Conservation (phyloP, 2,329 filamentous ascomycete genomes). For the Hypoxylon sp. region DNA sequence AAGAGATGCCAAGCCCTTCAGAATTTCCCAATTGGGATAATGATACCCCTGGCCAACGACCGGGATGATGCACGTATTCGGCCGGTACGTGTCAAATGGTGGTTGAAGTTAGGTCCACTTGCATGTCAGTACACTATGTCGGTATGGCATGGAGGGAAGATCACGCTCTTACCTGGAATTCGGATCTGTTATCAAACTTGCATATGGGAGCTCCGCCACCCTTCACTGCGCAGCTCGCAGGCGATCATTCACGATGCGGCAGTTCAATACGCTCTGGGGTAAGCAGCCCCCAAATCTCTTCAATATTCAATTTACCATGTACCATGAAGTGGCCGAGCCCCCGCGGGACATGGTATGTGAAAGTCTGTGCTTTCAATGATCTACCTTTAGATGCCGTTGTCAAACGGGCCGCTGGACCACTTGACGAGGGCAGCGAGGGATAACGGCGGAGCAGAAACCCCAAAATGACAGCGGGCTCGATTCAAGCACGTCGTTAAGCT, state of each 20-base stretch:
- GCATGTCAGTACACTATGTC: slow-evolving; percentile 28
- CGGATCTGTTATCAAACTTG: slow-evolving; percentile 42
- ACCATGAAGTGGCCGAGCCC: slow-evolving; percentile 17
- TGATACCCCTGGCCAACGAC: slow-evolving; percentile 25
- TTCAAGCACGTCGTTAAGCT: slow-evolving; percentile 35
- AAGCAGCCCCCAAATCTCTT: slow-evolving; percentile 11
- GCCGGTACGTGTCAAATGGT: slow-evolving; percentile 19
- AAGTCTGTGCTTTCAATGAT: slow-evolving; percentile 23
- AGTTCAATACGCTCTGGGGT: slow-evolving; percentile 9
- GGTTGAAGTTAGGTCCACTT: slow-evolving; percentile 20
- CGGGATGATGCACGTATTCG: slow-evolving; percentile 32
- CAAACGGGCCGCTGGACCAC: slow-evolving; percentile 16
- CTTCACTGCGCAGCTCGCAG: slow-evolving; percentile 21
- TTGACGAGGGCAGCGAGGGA: slow-evolving; percentile 30
- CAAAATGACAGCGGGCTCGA: slow-evolving; percentile 33
- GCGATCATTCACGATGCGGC: slow-evolving; percentile 33
- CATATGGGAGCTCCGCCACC: slow-evolving; percentile 34
- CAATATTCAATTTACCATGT: slow-evolving; percentile 33
- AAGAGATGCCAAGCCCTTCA: slow-evolving; percentile 32
- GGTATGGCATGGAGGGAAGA: slow-evolving; percentile 36
- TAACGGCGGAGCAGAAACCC: slow-evolving; percentile 34
- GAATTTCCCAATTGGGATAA: slow-evolving; percentile 40
- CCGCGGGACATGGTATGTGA: background rate
- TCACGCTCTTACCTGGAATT: slow-evolving; percentile 43
- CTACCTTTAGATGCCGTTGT: slow-evolving; percentile 1